Conservation (phyloP, 2,329 filamentous ascomycete genomes). For the Scedosporium boydii region DNA sequence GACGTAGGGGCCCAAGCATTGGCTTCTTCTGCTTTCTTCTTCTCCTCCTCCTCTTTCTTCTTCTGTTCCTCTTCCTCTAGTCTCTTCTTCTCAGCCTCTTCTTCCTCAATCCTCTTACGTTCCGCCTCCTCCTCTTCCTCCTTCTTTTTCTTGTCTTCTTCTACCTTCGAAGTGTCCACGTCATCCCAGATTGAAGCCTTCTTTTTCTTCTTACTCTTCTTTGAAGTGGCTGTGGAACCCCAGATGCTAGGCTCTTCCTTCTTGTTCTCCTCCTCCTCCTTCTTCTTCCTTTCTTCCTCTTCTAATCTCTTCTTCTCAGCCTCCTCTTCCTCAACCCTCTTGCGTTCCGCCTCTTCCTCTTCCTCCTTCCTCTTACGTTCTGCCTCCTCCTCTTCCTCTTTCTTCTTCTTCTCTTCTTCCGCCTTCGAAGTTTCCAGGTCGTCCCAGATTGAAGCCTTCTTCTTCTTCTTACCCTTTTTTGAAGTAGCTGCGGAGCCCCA, state of each 20-base stretch:
- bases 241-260: slow-evolving; percentile 9
- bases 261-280: slow-evolving; percentile 7
- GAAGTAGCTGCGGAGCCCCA: slow-evolving; percentile 18
- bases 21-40: neutral
- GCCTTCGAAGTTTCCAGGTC: neutral
- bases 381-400: slow-evolving; percentile 1
- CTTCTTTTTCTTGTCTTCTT: neutral
- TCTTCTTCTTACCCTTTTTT: slow-evolving; percentile 17
- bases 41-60: too few relatives aligned
- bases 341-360: neutral
- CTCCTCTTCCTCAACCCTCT: neutral
- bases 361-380: neutral
- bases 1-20: slow-evolving; percentile 18
- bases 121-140: neutral
- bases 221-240: slow-evolving; percentile 16
- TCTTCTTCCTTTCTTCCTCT: neutral
- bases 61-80: neutral
- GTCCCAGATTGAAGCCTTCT: slow-evolving; percentile 4
- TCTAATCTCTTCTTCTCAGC: neutral
- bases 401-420: neutral
- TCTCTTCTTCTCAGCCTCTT: slow-evolving; percentile 1
- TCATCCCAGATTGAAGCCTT: slow-evolving; percentile 5
- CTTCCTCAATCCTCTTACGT: neutral
- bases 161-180: neutral
- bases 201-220: slow-evolving; percentile 15